Conservation (phyloP, 2,329 filamentous ascomycete genomes). For the Fonsecaea pedrosoi region DNA sequence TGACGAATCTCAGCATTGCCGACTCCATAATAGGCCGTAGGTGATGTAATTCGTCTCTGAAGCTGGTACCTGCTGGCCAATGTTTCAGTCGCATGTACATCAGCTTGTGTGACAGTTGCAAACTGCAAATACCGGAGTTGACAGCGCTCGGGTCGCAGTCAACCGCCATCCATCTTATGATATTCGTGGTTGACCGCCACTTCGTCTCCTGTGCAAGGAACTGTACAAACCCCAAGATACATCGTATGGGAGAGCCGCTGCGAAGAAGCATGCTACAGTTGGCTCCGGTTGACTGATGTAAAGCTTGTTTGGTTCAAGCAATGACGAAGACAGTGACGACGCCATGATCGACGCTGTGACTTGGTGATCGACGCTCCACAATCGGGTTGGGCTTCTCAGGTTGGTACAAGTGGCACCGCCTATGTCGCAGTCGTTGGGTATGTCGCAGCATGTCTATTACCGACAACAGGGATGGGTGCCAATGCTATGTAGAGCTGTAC, state of each 20-base stretch:
- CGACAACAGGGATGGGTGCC: not conserved
- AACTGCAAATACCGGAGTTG: not conserved
- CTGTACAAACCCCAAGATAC: not conserved
- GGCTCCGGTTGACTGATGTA: not conserved
- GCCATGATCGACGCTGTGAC: not conserved
- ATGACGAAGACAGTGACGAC: not conserved
- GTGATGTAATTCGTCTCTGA: not conserved
- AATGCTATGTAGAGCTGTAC: not conserved
- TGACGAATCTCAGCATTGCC: not conserved
- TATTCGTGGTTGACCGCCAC: not conserved
- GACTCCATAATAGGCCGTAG: not conserved
- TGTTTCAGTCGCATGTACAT: not conserved
- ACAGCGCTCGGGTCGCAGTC: not conserved
- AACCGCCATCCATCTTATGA: not conserved
- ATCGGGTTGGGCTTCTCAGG: not conserved
- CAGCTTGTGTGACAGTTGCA: not conserved
- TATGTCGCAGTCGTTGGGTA: not conserved
- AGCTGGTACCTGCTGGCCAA: not conserved
- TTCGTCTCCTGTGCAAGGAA: not conserved
- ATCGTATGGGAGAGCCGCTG: not conserved
- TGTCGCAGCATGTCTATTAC: not conserved
- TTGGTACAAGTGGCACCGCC: conserved; percentile 4
- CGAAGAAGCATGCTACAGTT: not conserved
- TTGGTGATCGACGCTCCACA: not conserved
- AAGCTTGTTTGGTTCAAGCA: not conserved